Evolutionary conservation across 805 yeast genomes (phyloP), one percentile per base, ranked within the genome.

Genomic region (Komagataella mondaviorum): DNA sequence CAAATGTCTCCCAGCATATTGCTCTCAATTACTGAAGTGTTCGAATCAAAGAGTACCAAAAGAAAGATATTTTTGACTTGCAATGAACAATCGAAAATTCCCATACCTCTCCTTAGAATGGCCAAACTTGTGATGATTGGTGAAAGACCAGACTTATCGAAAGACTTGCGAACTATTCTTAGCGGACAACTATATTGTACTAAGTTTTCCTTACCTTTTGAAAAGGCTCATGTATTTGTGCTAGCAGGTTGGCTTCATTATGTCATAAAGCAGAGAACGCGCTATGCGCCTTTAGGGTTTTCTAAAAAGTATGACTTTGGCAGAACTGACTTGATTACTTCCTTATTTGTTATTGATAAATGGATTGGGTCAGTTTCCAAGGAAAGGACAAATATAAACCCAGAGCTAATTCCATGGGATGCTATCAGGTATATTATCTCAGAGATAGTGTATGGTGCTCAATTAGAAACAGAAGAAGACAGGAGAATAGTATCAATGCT

Each of bases 201-300:
- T 12, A 4, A 23, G 12, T 6, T n/a, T 53, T 59, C 52, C 48
- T 54, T 51, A 20, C 77, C 80, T 0, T 61, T 66, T 4, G 83
- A 79, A 53, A 65, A 73, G 44, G 62, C 65, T 2, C 73, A 77
- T 50, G 57, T 83, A 2, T 71, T 67, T 53, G 78, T 83, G 56
- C 62, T 83, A 23, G 56, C 85, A 4, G 71, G 79, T 0, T 87
- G 95, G 95, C 75, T 76, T 55, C 95, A 87, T 60, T 72, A 85
- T 0, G 60, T 84, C 0, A 59, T 88, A 3, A 71, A 71, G 43
- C 88, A 81, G 54, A 64, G 87, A 51, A 62, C 77, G 49, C 69
- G 84, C 48, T 83, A 73, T 55, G 72, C 71, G 1, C 88, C 91
- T 0, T 60, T 76, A 2, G 87, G 91, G 1, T 85, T 86, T 65